A percentile compares a stretch with the other conserved stretches of the same genome.
Conservation (phyloP, 1,284 basidiomycete species). For the Sporisorium reilianum region DNA sequence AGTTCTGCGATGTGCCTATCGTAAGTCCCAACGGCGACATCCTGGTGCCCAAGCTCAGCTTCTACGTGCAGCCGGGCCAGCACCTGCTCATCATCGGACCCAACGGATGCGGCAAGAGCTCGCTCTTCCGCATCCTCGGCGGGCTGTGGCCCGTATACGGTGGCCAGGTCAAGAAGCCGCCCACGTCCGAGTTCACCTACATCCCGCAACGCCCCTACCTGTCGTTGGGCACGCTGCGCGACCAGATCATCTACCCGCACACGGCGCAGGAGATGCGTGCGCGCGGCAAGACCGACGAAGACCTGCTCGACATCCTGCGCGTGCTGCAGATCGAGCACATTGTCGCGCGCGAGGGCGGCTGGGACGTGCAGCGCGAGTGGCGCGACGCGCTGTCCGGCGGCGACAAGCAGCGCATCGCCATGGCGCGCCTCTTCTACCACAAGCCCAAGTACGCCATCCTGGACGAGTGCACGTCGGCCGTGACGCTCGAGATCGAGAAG, state of each 20-base stretch:
- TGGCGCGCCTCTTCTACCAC: slow-evolving; percentile 97
- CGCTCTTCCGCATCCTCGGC: slow-evolving; percentile 91
- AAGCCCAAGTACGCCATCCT: slow-evolving; percentile 95
- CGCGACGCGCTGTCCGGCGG: slow-evolving; percentile 88
- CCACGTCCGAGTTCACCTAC: slow-evolving; percentile 88
- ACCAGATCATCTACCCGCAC: slow-evolving; percentile 87
- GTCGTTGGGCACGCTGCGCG: slow-evolving; percentile 89
- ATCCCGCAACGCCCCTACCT: slow-evolving; percentile 97
- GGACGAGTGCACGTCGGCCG: slow-evolving; percentile 94
- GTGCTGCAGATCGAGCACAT: slow-evolving; percentile 88
- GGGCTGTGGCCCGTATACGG: slow-evolving; percentile 98
- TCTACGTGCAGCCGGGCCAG: slow-evolving; percentile 89
- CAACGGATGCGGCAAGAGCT: slow-evolving; percentile 76
- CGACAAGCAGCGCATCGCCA: slow-evolving; percentile 83
- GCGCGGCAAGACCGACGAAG: slow-evolving; percentile 74
- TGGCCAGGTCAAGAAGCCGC: slow-evolving; percentile 92
- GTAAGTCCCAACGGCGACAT: slow-evolving; percentile 96
- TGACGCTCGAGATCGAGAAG: slow-evolving; percentile 91
- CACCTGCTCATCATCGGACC: slow-evolving; percentile 72
- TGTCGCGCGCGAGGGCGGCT: slow-evolving; percentile 95
- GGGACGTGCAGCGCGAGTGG: slow-evolving; percentile 91
- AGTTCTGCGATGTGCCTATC: slow-evolving; percentile 92
- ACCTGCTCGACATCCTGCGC: slow-evolving; percentile 80
- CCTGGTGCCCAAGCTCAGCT: slow-evolving; percentile 81
- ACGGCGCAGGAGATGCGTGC: slow-evolving; percentile 73